Base-by-base conservation (phyloP, 768 basidiomycete species). In the Mycena amicta region DNA sequence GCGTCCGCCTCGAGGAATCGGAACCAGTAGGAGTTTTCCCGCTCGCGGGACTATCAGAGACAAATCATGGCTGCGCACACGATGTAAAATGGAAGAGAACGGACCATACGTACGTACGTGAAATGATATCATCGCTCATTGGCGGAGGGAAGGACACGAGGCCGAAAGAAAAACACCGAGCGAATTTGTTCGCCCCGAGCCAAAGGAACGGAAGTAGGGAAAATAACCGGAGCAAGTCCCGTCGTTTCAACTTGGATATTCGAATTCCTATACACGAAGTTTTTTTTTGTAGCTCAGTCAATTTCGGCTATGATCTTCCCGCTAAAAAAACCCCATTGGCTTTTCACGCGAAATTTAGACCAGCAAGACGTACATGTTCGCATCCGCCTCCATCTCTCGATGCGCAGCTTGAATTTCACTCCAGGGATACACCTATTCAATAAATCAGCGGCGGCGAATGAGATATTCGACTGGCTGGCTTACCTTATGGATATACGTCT, bases 401-500 rank as follows among this genome's bases (percentile, higher is more conserved):
- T 93, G 92, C 2, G 93, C 94, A 28, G 83, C 82, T 65, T 85
- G 84, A 51, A 96, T 91, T 51, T 91, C 79, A 13, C 81, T 80
- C 92, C 90, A 93, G 1, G 84, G 79, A 73, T 88, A 95, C 18
- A 92, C 85, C 90, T 93, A 59, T 11, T 15, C 27, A 39, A 11
- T 47, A 57, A 31, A 41, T 52, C 46, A 55, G 33, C 50, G 33
- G 27, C 33, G 11, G 22, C 23, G n/a, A 16, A 12, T 51, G 13
- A 60, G 61, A 61, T 59, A 65, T 20, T 28, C 50, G 50, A 57
- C 41, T 26, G 26, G 28, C 46, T 52, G 52, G 67, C 75, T 59
- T 61, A 86, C 92, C 80, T 90, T 86, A 70, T 96, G 88, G 50
- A 96, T 86, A 64, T 88, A 90, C 0, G 87, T 83, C 60, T 82